Evolutionary conservation across 192 early-diverging fungal species (phyloP), one percentile per base, ranked within the genome.

Genomic region (Backusella parvicylindrica): DNA sequence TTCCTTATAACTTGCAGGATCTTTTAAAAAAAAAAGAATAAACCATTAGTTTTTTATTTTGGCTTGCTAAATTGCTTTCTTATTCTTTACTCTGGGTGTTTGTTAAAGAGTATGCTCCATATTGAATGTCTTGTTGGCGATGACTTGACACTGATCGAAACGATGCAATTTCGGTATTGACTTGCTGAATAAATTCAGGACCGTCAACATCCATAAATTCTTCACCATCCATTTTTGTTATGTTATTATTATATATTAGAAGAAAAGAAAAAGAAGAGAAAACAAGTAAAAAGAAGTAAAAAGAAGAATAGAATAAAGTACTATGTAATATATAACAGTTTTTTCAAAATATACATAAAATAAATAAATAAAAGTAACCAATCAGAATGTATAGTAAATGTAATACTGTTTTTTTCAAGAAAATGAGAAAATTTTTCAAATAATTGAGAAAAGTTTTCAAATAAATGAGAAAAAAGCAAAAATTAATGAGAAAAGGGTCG

Each of bases 131-230:
- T 68, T 40, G 35, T 6, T 32, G 21, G 9, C 66, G 32, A 18
- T 68, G 13, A 23, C 21, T 68, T 32, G n/a, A 30, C 16, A 1
- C 23, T 28, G 68, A 37, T 23, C 70, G 70, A 16, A 72, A 9
- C 18, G 28, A 35, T 3, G 68, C 70, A 43, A 77, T 77, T 30
- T 40, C 60, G n/a, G 71, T n/a, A 50, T 77, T 71, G 15, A 77
- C 75, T 66, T 77, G 53, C 1, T 65, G 11, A 67, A 80, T 80
- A 23, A 80, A 80, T 23, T 80, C 79, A 63, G 71, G 70, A n/a
- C 79, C 79, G 64, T 80, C 79, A 28, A 76, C 53, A 35, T 80
- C 79, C 79, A 80, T 80, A 36, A 40, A 72, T 37, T 72, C 49
- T 12, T 76, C 68, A 9, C 8, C 5, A 31, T 56, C 26, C 53